phyloP scores from a whole-genome alignment of 176 grass and related monocot genomes.

The Eragrostis nindensis region DNA sequence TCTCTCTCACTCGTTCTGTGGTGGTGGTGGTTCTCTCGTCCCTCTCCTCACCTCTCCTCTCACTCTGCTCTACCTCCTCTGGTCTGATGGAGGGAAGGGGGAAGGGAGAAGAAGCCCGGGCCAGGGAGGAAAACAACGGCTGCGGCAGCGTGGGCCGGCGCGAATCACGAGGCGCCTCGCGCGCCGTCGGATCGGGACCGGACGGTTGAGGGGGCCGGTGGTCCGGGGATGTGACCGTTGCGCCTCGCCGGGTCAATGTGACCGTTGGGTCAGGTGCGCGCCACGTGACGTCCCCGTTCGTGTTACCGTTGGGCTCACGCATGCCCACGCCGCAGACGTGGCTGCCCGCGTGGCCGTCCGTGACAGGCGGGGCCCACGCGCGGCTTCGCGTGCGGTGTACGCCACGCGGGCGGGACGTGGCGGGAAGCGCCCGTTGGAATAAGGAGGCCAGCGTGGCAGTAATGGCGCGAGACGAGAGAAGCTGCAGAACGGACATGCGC shows the following conservation, averaged over 20 bases:
- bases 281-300: conserved; percentile 38
- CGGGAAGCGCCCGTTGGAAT: background rate
- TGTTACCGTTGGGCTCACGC: conserved; percentile 60
- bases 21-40: conserved; percentile 9
- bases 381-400: conserved; percentile 15
- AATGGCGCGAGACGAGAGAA: background rate
- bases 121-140: conserved; percentile 39
- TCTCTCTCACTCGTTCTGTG: background rate
- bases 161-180: conserved; percentile 20
- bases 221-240: conserved; percentile 85
- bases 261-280: conserved; percentile 62
- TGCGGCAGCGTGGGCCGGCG: background rate
- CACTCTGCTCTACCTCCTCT: conserved; percentile 21
- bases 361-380: background rate
- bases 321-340: conserved; percentile 6
- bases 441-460: background rate
- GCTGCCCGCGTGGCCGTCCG: background rate
- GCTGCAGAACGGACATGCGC: background rate
- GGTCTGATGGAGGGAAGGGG: conserved; percentile 9
- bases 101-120: conserved; percentile 47
- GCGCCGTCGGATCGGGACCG: conserved; percentile 43
- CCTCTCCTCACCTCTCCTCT: conserved; percentile 28
- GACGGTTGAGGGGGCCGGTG: conserved; percentile 25
- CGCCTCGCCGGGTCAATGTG: conserved; percentile 51
- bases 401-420: background rate